These are phyloP conservation scores for Populus nigra DNA, from an alignment of 345 rosid genomes.

Conservation along the genomic window DNA sequence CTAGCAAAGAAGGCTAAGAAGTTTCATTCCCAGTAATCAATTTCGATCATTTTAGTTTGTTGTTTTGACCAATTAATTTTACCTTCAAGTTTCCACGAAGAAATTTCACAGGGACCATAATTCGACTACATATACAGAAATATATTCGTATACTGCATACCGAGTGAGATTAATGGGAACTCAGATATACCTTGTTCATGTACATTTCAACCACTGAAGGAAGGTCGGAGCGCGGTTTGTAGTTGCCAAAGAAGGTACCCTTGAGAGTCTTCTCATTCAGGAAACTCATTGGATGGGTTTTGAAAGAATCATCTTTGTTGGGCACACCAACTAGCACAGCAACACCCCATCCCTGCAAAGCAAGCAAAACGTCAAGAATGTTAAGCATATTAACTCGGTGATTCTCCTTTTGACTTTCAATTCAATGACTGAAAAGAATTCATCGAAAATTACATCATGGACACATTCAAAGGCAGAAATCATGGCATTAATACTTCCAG, in stretches of 20 bases:
- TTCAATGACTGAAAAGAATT: not conserved
- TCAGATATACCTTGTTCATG: slow-evolving; percentile 34
- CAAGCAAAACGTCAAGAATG: not conserved
- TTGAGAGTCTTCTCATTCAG: slow-evolving; percentile 42
- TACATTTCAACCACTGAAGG: slow-evolving; percentile 41
- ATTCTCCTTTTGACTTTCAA: not conserved
- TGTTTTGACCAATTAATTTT: not conserved
- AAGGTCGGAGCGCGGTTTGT: slow-evolving; percentile 42
- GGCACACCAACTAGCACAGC: slow-evolving; percentile 48
- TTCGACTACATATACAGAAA: not conserved
- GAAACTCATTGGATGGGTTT: slow-evolving; percentile 37
- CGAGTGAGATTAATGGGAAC: not conserved
- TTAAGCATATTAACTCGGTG: not conserved
- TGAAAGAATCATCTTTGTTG: slow-evolving; percentile 42
- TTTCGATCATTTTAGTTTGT: not conserved
- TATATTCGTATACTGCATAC: not conserved
- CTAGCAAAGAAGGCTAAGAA: not conserved
- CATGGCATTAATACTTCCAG: slow-evolving; percentile 43
- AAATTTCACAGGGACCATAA: not conserved
- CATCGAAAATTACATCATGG: slow-evolving; percentile 31
- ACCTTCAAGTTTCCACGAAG: not conserved
- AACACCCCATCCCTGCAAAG: slow-evolving; percentile 46
- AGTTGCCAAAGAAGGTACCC: slow-evolving; percentile 47
- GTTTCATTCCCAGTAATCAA: not conserved
- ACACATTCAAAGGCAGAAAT: slow-evolving; percentile 48